phyloP scores from a whole-genome alignment of 148 eudicot species.

The Selenicereus undatus region DNA sequence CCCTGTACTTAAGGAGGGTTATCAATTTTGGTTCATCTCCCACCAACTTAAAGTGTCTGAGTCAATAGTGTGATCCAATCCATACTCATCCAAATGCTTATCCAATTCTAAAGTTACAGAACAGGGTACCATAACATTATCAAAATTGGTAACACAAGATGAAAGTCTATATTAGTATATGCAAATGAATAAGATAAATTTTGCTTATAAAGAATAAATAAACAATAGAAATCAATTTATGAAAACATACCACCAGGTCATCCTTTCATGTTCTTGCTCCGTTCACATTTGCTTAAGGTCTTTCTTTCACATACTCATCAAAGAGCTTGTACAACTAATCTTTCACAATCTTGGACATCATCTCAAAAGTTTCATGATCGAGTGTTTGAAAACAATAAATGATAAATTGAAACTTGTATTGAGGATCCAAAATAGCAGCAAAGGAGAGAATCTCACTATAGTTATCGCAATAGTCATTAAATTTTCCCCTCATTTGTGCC shows the following conservation, averaged over 20 bases:
- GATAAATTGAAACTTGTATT: not conserved
- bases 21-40: not conserved
- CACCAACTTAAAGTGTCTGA: not conserved
- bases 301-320: not conserved
- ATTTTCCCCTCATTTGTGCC: not conserved
- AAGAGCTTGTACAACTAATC: not conserved
- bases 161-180: not conserved
- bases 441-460: not conserved
- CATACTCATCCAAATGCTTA: not conserved
- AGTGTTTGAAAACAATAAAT: not conserved
- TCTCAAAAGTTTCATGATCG: not conserved
- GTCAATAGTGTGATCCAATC: not conserved
- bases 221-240: not conserved
- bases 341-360: not conserved
- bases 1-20: not conserved
- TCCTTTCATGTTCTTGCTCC: not conserved
- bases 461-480: conserved; percentile 4
- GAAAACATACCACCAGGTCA: not conserved
- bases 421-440: not conserved
- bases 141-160: not conserved
- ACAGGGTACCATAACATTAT: not conserved
- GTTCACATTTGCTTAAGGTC: not conserved
- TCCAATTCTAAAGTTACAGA: not conserved
- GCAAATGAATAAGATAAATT: no score
- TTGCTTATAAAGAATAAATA: no score